phyloP scores from a whole-genome alignment of 108 stramenopile genomes.

The Nitzschia inconspicua region DNA sequence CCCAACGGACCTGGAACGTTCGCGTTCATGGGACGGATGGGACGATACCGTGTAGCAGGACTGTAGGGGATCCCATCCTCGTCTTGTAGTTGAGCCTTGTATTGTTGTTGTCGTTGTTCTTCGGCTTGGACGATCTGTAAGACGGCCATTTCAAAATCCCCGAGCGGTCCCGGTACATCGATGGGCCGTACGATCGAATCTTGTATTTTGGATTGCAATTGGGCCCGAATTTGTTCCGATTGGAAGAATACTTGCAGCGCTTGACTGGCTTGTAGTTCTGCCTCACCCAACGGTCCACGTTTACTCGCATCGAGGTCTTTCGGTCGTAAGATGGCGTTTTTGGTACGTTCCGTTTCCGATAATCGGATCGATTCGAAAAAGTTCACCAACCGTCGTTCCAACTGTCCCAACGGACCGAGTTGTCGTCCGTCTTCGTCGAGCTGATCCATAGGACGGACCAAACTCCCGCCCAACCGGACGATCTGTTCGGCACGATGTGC shows the following conservation, averaged over 20 bases:
- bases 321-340: conserved; percentile 50
- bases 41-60: background rate
- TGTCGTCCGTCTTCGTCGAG: conserved; percentile 17
- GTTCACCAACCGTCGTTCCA: conserved; percentile 61
- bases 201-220: conserved; percentile 48
- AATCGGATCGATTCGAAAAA: conserved; percentile 49
- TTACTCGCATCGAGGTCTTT: conserved; percentile 67
- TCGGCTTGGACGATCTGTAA: conserved; percentile 62
- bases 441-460: conserved; percentile 57
- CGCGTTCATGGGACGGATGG: conserved; percentile 74
- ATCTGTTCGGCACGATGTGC: conserved; percentile 70
- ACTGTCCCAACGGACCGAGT: conserved; percentile 64
- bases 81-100: conserved; percentile 40
- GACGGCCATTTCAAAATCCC: conserved; percentile 66
- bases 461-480: conserved; percentile 54
- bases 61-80: background rate
- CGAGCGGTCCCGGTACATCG: conserved; percentile 80
- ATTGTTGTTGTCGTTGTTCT: conserved; percentile 53
- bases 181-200: conserved; percentile 71
- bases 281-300: conserved; percentile 71
- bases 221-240: conserved; percentile 58
- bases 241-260: conserved; percentile 56
- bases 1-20: conserved; percentile 58
- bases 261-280: conserved; percentile 51
- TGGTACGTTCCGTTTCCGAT: conserved; percentile 62